phyloP scores from a whole-genome alignment of 2,329 filamentous ascomycete species.

The Penicillium sp. region DNA sequence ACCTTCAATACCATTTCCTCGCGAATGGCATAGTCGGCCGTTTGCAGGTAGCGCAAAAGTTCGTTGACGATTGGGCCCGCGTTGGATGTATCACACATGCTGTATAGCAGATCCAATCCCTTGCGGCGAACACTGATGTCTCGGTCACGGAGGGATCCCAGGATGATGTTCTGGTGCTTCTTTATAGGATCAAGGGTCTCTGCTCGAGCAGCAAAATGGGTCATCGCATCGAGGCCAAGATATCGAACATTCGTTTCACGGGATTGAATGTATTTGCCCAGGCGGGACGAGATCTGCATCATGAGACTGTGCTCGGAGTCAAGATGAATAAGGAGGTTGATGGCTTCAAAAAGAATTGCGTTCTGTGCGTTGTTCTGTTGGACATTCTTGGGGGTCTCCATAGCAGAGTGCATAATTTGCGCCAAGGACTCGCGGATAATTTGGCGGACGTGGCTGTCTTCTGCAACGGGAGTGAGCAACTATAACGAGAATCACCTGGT shows the following conservation, averaged over 20 bases:
- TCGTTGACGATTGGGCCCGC: slow-evolving; percentile 90
- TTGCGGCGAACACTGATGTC: slow-evolving; percentile 97
- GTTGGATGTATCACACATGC: slow-evolving; percentile 98
- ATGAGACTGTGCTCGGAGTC: slow-evolving; percentile 93
- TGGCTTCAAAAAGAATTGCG: slow-evolving; percentile 94
- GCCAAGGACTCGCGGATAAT: slow-evolving; percentile 90
- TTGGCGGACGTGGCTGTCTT: slow-evolving; percentile 86
- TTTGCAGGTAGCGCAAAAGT: slow-evolving; percentile 89
- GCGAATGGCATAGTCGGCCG: slow-evolving; percentile 93
- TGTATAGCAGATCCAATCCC: slow-evolving; percentile 93
- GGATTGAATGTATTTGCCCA: slow-evolving; percentile 95
- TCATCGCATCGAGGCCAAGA: slow-evolving; percentile 94
- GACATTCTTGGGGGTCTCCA: slow-evolving; percentile 95
- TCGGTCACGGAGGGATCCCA: slow-evolving; percentile 87
- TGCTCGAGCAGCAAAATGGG: slow-evolving; percentile 86
- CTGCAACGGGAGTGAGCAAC: slow-evolving; percentile 45
- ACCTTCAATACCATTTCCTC: slow-evolving; percentile 99
- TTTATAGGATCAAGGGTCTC: slow-evolving; percentile 97
- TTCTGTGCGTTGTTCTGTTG: slow-evolving; percentile 99
- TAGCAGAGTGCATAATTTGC: slow-evolving; percentile 83
- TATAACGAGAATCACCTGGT: neutral
- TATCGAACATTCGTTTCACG: slow-evolving; percentile 97
- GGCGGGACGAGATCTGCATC: slow-evolving; percentile 86
- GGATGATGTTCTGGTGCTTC: slow-evolving; percentile 93
- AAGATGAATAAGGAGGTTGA: slow-evolving; percentile 96